Conservation (phyloP, 805 yeast species). For the Brettanomyces sp. region DNA sequence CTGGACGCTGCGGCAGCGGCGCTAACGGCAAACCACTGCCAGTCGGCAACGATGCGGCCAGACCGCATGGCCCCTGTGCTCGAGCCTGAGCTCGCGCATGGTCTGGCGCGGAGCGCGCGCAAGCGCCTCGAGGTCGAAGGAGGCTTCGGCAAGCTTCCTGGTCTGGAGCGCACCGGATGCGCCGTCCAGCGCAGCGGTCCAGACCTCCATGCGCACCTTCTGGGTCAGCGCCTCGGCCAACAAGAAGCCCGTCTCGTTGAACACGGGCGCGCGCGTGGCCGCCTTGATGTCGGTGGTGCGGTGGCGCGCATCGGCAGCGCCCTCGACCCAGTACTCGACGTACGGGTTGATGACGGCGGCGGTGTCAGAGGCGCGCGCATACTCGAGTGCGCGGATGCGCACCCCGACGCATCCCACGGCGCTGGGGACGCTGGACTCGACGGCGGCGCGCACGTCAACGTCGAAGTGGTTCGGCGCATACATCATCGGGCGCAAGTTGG, state of each 20-base stretch:
- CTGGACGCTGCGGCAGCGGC: conserved; percentile 46
- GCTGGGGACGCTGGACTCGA: conserved; percentile 55
- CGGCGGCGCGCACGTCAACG: conserved; percentile 61
- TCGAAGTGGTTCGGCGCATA: conserved; percentile 79
- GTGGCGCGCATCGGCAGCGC: conserved; percentile 14
- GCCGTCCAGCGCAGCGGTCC: conserved; percentile 5
- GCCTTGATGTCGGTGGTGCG: conserved; percentile 49
- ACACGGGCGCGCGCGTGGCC: conserved; percentile 46
- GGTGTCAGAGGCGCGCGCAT: conserved; percentile 34
- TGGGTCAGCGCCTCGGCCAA: conserved; percentile 49
- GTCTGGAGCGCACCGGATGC: conserved; percentile 39
- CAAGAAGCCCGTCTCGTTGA: conserved; percentile 57
- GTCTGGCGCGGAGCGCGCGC: conserved; percentile 42
- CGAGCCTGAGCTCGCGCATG: conserved; percentile 34
- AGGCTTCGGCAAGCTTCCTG: conserved; percentile 37
- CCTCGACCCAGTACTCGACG: conserved; percentile 28
- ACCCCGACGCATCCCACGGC: conserved; percentile 64
- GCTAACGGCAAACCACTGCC: conserved; percentile 40
- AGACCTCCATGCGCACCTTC: conserved; percentile 44
- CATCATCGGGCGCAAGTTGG: conserved; percentile 65
- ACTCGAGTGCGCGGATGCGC: conserved; percentile 45
- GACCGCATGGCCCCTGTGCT: conserved; percentile 42
- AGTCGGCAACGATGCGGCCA: conserved; percentile 53
- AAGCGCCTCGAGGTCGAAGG: conserved; percentile 49
- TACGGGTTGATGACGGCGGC: conserved; percentile 41